phyloP scores from a whole-genome alignment of 2,329 filamentous ascomycete genomes.

The Trichoderma endophyticum region DNA sequence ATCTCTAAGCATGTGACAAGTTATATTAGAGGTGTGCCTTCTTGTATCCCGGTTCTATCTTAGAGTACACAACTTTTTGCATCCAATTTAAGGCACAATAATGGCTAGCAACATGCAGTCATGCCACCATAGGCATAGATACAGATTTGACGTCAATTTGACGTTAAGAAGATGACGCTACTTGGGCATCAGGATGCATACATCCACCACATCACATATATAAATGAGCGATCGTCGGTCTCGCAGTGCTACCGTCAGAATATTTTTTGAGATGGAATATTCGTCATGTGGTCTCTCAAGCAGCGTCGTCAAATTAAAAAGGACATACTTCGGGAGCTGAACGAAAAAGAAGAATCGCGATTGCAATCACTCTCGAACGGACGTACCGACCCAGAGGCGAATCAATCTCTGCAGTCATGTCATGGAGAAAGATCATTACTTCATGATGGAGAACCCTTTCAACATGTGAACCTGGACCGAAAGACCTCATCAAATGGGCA shows the following conservation, averaged over 20 bases:
- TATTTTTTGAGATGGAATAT: background rate
- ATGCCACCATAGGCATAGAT: background rate
- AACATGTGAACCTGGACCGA: background rate
- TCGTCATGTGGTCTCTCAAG: background rate
- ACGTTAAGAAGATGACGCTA: background rate
- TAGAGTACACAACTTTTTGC: background rate
- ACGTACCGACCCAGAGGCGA: background rate
- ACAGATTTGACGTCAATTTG: background rate
- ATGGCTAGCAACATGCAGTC: background rate
- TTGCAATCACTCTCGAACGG: background rate
- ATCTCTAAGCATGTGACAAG: background rate
- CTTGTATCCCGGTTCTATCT: background rate
- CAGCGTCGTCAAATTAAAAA: background rate
- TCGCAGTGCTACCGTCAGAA: background rate
- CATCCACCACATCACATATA: background rate
- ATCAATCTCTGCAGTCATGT: background rate
- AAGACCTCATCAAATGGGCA: background rate
- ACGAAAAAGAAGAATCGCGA: background rate
- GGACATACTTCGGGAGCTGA: background rate
- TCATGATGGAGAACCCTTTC: background rate
- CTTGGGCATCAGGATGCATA: background rate
- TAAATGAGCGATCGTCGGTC: background rate
- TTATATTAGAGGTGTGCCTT: background rate
- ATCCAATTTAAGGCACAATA: background rate
- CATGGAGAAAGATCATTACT: background rate